phyloP scores from a whole-genome alignment of 306 rosid genomes.

The Vicia faba region DNA sequence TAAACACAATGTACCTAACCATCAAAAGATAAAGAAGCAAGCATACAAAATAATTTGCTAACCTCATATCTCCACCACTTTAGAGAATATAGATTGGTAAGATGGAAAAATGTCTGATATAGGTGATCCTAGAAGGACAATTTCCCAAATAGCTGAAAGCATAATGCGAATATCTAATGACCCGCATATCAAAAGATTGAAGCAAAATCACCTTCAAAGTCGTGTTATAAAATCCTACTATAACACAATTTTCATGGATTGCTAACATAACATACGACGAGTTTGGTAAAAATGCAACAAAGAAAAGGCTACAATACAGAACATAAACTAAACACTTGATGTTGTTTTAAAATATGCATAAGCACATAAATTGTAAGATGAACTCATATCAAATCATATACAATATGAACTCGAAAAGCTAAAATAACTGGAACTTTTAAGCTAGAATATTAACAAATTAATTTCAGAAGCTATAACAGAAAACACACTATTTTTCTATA shows the following conservation, averaged over 20 bases:
- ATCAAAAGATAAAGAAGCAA: conserved; percentile 34
- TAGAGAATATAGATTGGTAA: background rate
- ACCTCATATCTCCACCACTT: conserved; percentile 4
- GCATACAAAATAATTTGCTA: conserved; percentile 12
- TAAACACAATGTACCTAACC: conserved; percentile 86
- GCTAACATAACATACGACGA: conserved; percentile 4
- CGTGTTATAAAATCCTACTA: conserved; percentile 1
- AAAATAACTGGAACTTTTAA: too few relatives aligned
- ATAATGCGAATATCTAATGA: conserved; percentile 81
- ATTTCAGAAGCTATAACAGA: too few relatives aligned
- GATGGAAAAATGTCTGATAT: conserved; percentile 65
- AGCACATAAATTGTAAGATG: too few relatives aligned
- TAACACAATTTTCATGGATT: conserved; percentile 13
- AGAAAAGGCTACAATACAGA: background rate
- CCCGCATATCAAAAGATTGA: conserved; percentile 55
- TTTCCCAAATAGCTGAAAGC: conserved; percentile 68
- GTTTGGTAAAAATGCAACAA: background rate
- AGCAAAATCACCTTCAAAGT: conserved; percentile 22
- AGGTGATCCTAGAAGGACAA: conserved; percentile 83
- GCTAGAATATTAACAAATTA: too few relatives aligned
- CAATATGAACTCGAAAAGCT: too few relatives aligned
- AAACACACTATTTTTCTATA: too few relatives aligned
- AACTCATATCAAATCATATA: too few relatives aligned
- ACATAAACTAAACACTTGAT: background rate
- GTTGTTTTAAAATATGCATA: too few relatives aligned